Base-by-base conservation (phyloP, 208 protist species). In the Leishmania mexicana region DNA sequence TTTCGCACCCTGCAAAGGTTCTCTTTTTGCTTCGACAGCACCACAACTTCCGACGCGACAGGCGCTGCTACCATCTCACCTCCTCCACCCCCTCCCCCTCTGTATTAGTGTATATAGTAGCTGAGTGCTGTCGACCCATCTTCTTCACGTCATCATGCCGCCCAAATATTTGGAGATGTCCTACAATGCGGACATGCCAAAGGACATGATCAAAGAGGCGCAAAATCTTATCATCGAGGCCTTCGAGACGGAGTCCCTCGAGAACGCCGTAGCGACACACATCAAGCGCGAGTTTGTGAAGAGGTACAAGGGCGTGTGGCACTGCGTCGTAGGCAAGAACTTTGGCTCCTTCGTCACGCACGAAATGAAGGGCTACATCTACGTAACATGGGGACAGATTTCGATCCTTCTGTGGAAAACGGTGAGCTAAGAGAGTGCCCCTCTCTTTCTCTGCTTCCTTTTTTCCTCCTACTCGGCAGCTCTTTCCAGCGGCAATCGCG, bases 341-440 rank as follows among this genome's bases (percentile, higher is more conserved):
- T 99, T 99, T 91, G 99, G 99, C 64, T 99, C 99, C 45, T 99
- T 99, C 85, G 99, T 99, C 28, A 99, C 99, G 1, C 99, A 99
- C 87, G 99, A 99, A 87, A 99, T 99, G 79, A 98, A 98, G 85
- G 90, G 91, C 35, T 99, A 99, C 88, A 99, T 99, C 84, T 99
- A 99, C 93, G 99, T 99, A 81, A 99, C 99, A 68, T 94, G 99
- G 83, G 99, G 99, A 17, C 98, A 99, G 82, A 93, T 99, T 35
- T 99, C 99, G 38, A 95, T 99, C 75, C 93, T 99, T 38, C 93
- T 99, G 45, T 99, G 95, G 95, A 97, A 97, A 83, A 93, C 91
- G 2, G 92, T 97, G 31, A 96, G 84, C 58, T 97, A 89, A 77
- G 74, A 8, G 10, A n/a, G 19, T 1, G 53, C 38, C 24, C 40